Evolutionary conservation across 2,329 filamentous ascomycete species (phyloP), one percentile per base, ranked within the genome.

Genomic region (Hypoxylon sp.): DNA sequence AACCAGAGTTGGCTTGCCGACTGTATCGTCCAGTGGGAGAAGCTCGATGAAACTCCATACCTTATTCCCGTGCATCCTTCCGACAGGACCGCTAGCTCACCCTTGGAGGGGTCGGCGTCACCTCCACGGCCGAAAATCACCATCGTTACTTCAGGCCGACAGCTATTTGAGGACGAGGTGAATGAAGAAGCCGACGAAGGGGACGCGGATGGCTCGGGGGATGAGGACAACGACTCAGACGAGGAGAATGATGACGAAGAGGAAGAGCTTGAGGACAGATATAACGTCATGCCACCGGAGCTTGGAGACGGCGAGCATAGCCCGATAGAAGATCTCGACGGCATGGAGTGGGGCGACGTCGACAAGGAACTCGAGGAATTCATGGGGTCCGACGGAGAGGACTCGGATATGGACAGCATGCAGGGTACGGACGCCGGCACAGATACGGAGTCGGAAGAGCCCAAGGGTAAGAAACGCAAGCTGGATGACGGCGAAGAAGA

Each of bases 1-100:
- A 91, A 88, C 62, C 89, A 91, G 43, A 85, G 90, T 63, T 99
- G 94, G 94, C 83, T 99, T 20, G 80, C 87, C 21, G 88, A 92
- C 61, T 95, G 87, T 46, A 84, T 97, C 57, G 88, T 85, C 17
- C 87, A 88, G 68, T 99, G 94, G 94, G 78, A 82, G 57, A 86
- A 83, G 48, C 76, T 95, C 7, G 86, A 94, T 47, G 92, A 97
- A 69, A 78, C 78, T 2, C 86, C 88, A 0, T 96, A 93, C 65
- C 75, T 89, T n/a, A 70, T 96, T 35, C 79, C 87, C n/a, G 79
- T 91, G 2, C 86, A 91, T 41, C 84, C 88, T 0, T 82, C 86
- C 12, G 88, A 91, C 61, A 78, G 82, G 9, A 72, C 70, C 9
- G 69, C 72, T 9, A 55, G 61, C 20, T 59, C 58, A 21, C 69